These are phyloP conservation scores for Rhizophora mangle DNA, from an alignment of 345 rosid genomes.

Conservation along the genomic window DNA sequence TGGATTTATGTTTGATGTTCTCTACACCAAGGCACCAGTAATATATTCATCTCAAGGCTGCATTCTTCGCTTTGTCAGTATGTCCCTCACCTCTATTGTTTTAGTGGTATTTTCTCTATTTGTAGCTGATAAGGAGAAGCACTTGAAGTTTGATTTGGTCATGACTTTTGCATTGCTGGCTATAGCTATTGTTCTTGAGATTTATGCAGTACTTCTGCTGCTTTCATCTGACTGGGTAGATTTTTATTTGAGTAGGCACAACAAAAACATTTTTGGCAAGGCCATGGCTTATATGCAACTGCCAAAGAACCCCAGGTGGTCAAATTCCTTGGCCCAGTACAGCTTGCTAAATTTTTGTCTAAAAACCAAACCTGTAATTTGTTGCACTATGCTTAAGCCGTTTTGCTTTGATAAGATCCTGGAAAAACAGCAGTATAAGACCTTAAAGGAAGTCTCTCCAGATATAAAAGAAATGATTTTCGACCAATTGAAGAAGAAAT, in stretches of 20 bases:
- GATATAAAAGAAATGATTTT: background rate
- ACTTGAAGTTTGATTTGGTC: slow-evolving; percentile 4
- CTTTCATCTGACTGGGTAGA: slow-evolving; percentile 15
- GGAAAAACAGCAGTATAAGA: slow-evolving; percentile 4
- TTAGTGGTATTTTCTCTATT: slow-evolving; percentile 10
- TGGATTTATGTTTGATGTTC: slow-evolving; percentile 33
- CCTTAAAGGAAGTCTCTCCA: background rate
- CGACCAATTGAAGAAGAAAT: background rate
- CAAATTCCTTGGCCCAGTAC: slow-evolving; percentile 6
- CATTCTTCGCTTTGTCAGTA: slow-evolving; percentile 24
- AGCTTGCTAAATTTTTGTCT: slow-evolving; percentile 8
- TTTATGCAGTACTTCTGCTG: background rate
- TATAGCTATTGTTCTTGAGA: slow-evolving; percentile 22
- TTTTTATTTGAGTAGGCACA: slow-evolving; percentile 5
- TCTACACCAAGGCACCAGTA: slow-evolving; percentile 45
- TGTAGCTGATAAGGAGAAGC: background rate
- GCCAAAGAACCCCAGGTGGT: slow-evolving; percentile 19
- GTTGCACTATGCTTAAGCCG: background rate
- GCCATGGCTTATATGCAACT: background rate
- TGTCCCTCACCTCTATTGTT: slow-evolving; percentile 7
- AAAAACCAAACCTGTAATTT: background rate
- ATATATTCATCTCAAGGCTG: slow-evolving; percentile 15
- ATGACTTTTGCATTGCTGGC: slow-evolving; percentile 20
- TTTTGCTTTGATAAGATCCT: background rate
- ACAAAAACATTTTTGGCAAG: background rate